Evolutionary conservation across 805 yeast genomes (phyloP).

Genomic region (Wickerhamomyces strasburgensis): DNA sequence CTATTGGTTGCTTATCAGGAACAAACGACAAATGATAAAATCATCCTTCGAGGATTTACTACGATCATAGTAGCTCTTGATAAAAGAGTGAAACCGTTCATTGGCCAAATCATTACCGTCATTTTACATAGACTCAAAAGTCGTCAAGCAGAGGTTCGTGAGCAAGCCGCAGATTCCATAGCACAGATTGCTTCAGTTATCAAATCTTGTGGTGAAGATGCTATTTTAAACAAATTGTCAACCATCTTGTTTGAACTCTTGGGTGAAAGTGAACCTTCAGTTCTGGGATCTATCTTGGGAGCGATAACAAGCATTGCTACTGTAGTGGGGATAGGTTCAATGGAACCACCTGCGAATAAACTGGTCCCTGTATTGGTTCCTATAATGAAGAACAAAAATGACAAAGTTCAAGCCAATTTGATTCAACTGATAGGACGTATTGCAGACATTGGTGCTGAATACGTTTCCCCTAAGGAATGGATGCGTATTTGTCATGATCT

Average conservation of each 20-base stretch:
- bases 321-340: constrained; percentile 50
- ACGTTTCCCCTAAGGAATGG: constrained; percentile 92
- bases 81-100: constrained; percentile 59
- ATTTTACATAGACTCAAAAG: constrained; percentile 69
- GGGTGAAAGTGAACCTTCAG: constrained; percentile 95
- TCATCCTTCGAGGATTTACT: constrained; percentile 60
- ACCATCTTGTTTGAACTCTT: constrained; percentile 81
- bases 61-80: constrained; percentile 60
- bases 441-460: constrained; percentile 75
- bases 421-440: constrained; percentile 76
- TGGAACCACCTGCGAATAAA: constrained; percentile 81
- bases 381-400: constrained; percentile 82
- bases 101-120: constrained; percentile 67
- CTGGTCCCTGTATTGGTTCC: constrained; percentile 87
- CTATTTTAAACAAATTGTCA: constrained; percentile 60
- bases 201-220: constrained; percentile 57
- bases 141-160: constrained; percentile 65
- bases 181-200: constrained; percentile 62
- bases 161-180: constrained; percentile 79
- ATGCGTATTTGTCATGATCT: constrained; percentile 92
- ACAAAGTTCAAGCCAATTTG: constrained; percentile 81
- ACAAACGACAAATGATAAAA: constrained; percentile 53
- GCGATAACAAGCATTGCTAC: constrained; percentile 64
- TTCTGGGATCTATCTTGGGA: constrained; percentile 74
- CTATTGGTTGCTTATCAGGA: constrained; percentile 76